Evolutionary conservation across 805 yeast species (phyloP).

Genomic region (Teunomyces barrocoloradensis): DNA sequence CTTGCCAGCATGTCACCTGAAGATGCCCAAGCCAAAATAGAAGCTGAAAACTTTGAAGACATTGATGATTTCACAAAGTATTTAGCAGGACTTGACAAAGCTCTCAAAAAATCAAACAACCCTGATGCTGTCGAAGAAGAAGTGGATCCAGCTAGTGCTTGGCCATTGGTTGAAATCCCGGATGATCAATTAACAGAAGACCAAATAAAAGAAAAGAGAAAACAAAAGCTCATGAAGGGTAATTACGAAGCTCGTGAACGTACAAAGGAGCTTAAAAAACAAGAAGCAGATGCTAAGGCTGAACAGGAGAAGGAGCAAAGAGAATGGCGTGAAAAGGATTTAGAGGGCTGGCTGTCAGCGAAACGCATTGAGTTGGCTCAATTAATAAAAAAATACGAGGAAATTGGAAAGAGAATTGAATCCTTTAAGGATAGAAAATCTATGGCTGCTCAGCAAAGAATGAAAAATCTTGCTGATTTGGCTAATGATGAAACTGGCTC

Average conservation of each 20-base stretch:
- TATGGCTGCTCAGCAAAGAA: conserved; percentile 84
- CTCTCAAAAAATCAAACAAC: conserved; percentile 71
- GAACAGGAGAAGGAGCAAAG: conserved; percentile 64
- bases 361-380: conserved; percentile 60
- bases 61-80: conserved; percentile 70
- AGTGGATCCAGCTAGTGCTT: conserved; percentile 51
- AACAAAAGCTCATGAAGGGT: conserved; percentile 78
- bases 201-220: conserved; percentile 80
- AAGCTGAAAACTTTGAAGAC: conserved; percentile 75
- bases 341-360: conserved; percentile 74
- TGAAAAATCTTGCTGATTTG: conserved; percentile 85
- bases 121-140: conserved; percentile 43
- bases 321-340: conserved; percentile 73
- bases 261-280: conserved; percentile 73
- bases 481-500: conserved; percentile 66
- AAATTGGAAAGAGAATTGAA: conserved; percentile 64
- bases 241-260: conserved; percentile 85
- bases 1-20: conserved; percentile 50
- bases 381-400: conserved; percentile 62
- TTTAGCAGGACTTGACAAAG: conserved; percentile 58
- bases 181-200: conserved; percentile 81
- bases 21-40: conserved; percentile 53
- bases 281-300: conserved; percentile 57
- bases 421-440: conserved; percentile 88
- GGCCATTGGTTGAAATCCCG: conserved; percentile 76